Percentiles rank a stretch among this genome's conserved stretches.
phyloP scores from a whole-genome alignment of 192 early-diverging fungal species.

The Funneliformis geosporum region DNA sequence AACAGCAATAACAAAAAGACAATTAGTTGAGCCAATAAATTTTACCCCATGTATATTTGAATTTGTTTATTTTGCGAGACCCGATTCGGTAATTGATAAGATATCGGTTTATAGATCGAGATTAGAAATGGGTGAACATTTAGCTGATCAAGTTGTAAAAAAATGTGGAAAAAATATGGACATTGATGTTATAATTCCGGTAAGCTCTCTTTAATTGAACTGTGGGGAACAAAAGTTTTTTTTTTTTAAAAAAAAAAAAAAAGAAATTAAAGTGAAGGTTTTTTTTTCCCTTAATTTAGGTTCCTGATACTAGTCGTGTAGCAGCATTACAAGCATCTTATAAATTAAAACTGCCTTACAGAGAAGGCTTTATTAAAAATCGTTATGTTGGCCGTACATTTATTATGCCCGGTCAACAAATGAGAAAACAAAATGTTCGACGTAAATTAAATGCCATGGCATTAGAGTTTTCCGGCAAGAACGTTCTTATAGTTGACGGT shows the following conservation, averaged over 20 bases:
- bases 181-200: constrained; percentile 99
- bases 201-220: constrained; percentile 40
- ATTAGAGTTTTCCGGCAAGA: constrained; percentile 93
- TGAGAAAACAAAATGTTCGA: constrained; percentile 86
- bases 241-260: background rate
- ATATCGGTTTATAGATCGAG: constrained; percentile 98
- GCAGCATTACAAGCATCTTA: constrained; percentile 92
- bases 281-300: constrained; percentile 39
- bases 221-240: background rate
- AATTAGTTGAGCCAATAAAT: constrained; percentile 53
- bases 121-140: constrained; percentile 95
- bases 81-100: constrained; percentile 97
- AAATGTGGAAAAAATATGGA: constrained; percentile 76
- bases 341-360: constrained; percentile 86
- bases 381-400: constrained; percentile 98
- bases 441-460: constrained; percentile 99
- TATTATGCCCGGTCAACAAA: constrained; percentile 98
- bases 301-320: constrained; percentile 94
- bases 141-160: constrained; percentile 81
- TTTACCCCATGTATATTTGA: constrained; percentile 98
- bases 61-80: constrained; percentile 98
- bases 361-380: constrained; percentile 99
- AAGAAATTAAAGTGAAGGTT: too few species aligned
- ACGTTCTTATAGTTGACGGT: constrained; percentile 97
- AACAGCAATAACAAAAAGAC: constrained; percentile 65